Evolutionary conservation across 129 eudicot genomes (phyloP), one percentile per base, ranked within the genome.

Genomic region (Escallonia rubra): DNA sequence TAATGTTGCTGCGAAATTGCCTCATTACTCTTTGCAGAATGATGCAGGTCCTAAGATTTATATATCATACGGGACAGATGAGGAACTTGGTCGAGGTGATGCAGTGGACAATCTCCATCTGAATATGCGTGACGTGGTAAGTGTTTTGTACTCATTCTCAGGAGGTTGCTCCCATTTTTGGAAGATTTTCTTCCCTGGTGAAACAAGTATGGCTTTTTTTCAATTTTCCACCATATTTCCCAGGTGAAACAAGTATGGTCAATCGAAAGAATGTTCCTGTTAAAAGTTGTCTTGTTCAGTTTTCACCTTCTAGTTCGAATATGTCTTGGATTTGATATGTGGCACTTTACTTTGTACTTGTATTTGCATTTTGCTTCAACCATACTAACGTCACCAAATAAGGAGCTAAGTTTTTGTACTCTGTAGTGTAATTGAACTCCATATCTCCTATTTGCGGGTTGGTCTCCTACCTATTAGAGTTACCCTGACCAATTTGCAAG

Each of bases 1-100:
- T 43, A 94, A 94, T 81, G 93, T 94, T 70, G 94, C 99, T 79
- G 99, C 99, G 41, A 94, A 90, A 75, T 65, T 94, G 63, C 99
- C 97, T 47, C 97, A 94, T 64, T 90, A 82, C 76, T 90, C 97
- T 67, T 74, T 90, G 83, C 99, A 85, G 75, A 90, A 83, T 75
- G 99, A 94, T 66, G 99, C 82, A 0, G 97, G 99, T 39, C 96
- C 97, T 46, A 90, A 81, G 83, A 81, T 94, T 65, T 75, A 74
- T 79, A 75, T 94, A 43, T 94, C 99, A 5, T 94, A 94, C 74
- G 99, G 99, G 16, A 68, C 51, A 45, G 34, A 10, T 45, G 94
- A 87, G 71, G 99, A 94, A 80, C 73, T 78, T 71, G 89, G 82
- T 67, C 81, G 76, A 50, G 87, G 91, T 63, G 87, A 85, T 74